Base-by-base conservation (phyloP, 148 eudicot genomes). In the Beta vulgaris region DNA sequence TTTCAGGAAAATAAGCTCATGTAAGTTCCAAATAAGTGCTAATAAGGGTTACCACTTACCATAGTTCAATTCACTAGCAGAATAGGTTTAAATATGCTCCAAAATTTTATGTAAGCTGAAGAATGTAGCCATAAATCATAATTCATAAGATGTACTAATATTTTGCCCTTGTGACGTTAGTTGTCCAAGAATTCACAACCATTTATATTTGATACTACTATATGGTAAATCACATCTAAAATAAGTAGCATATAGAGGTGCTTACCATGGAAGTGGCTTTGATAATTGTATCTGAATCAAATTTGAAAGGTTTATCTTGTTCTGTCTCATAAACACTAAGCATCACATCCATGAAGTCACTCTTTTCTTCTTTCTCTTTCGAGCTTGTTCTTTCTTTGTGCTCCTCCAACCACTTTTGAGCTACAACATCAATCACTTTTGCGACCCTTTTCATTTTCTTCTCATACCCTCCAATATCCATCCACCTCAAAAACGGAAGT, bases 391-490 rank as follows among this genome's bases (percentile, higher is more conserved):
- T 61, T 13, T 37, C 36, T 72, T 77, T 73, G 29, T 80, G 86
- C 40, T 79, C 80, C 1, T 76, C 83, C 3, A 83, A 61, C 86
- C 83, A 76, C 12, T 37, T 69, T 73, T 62, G 55, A 69, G 34
- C 18, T 2, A 79, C 6, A n/a, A 4, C 3, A 58, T 83, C 83
- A 7, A 79, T 57, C 46, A 73, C 76, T 36, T 68, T 40, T 1
- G 46, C 29, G 21, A 53, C 61, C 23, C 36, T 73, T 39, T 72
- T 78, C 77, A 82, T 82, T 26, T 34, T 65, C 54, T 71, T 82
- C 71, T 79, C 85, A 25, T 73, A 63, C 8, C 83, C 85, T 23
- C 85, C 83, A 2, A 83, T 72, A 53, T 83, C 83, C 21, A 83
- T 68, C 72, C 77, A 76, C 25, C 80, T 58, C 36, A 83, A 28